Evolutionary conservation across 169 alveolate genomes (phyloP), one percentile per base, ranked within the genome.

Genomic region (Plasmodium coatneyi): DNA sequence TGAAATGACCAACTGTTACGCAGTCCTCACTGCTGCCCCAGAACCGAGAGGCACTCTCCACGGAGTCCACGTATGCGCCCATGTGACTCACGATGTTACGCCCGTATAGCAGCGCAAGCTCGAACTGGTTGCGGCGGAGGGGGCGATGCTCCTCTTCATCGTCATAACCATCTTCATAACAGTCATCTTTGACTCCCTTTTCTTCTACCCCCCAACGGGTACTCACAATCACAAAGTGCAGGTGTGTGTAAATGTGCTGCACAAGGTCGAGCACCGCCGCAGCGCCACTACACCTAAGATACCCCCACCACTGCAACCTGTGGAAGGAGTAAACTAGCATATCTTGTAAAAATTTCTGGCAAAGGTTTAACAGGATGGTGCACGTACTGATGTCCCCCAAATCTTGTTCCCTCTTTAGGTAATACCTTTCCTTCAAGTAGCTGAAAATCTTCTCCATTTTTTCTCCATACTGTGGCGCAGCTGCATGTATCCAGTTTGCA

Each of bases 301-400:
- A 36, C n/a, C 54, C 72, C 30, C 60, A 9, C 60, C 10, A 16
- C 41, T 36, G 39, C 34, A 34, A 34, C 66, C 66, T 49, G 71
- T 86, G 66, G 19, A 86, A 34, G 34, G 60, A 74, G 66, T 74
- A 76, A 12, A 19, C 43, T 34, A 86, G 54, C 41, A 74, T 2
- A 2, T 86, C 56, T 54, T 76, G 41, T 25, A 86, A 30, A 76
- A 46, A 86, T 34, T 86, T 86, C 14, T 46, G 80, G 54, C 70
- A 86, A 12, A 86, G 19, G 43, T 86, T 86, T 86, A 86, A 78
- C 36, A 86, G 5, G 36, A 86, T 86, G 1, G 93, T 86, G n/a
- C 66, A 86, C 9, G 25, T 86, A 28, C 84, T 86, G 25, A 78
- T 34, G 71, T 86, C 80, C 56, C 39, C 54, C 43, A 86, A 22